Evolutionary conservation across 768 basidiomycete species (phyloP), one percentile per base, ranked within the genome.

Genomic region (Tricholoma bakamatsutake): DNA sequence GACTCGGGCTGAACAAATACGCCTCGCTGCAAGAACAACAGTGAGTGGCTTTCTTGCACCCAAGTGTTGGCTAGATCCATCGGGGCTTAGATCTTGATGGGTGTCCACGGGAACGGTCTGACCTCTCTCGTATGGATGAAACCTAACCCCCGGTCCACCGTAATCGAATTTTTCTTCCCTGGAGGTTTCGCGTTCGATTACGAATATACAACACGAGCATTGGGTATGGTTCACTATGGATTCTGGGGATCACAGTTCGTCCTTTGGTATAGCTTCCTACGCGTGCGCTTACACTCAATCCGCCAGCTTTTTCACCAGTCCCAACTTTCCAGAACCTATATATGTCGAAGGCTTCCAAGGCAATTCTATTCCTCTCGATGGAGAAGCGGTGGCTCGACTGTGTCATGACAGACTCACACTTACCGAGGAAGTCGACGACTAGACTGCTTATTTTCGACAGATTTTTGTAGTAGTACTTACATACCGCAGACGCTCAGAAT

Each of bases 71-170:
- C 18, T 28, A 34, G 35, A 5, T 17, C 24, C n/a, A 45, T 51
- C 10, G 18, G 10, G 34, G 5, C 33, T 18, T 57, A 96, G 93
- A 91, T 96, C 63, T 81, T 96, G 85, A 87, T 95, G 80, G 93
- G 93, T 55, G 88, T 96, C 13, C 93, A 96, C 63, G 93, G 94
- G 9, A 96, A 97, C 65, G 94, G 91, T 31, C 68, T 97, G 37
- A 95, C 93, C 0, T 80, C 90, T 28, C 78, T 95, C 0, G 67
- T 97, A 4, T 97, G 93, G 93, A 97, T 96, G 94, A 86, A 88
- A 21, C 88, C 90, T 1, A 82, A 81, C 3, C 84, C 85, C 5
- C 77, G 86, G 15, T 80, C 90, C 31, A 93, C 94, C 0, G 92
- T 97, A 31, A 90, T 96, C 65, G 94, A 97, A 64, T 93, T 97